phyloP scores from a whole-genome alignment of 345 rosid genomes.

The Syzygium jambos region DNA sequence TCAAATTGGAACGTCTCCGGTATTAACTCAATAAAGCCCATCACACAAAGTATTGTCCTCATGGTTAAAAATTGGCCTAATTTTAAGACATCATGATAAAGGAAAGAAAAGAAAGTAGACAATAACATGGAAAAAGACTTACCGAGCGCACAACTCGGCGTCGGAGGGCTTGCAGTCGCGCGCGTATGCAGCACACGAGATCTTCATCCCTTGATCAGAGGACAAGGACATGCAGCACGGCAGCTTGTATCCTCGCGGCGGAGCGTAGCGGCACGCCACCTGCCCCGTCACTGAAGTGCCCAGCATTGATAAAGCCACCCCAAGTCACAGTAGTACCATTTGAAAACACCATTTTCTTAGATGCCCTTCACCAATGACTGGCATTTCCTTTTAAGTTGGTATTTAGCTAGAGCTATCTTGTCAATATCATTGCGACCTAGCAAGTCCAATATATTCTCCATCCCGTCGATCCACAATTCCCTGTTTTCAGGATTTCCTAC shows the following conservation, averaged over 20 bases:
- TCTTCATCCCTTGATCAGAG: not conserved
- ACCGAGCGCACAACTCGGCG: not conserved
- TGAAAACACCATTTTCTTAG: too few relatives aligned
- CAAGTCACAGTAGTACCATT: too few relatives aligned
- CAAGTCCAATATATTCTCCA: too few relatives aligned
- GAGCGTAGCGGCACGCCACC: not conserved
- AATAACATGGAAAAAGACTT: not conserved
- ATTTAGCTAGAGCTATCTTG: too few relatives aligned
- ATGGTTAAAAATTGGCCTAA: not conserved
- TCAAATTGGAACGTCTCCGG: not conserved
- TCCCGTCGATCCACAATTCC: too few relatives aligned
- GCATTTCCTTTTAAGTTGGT: too few relatives aligned
- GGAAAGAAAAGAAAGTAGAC: not conserved
- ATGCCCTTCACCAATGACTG: too few relatives aligned
- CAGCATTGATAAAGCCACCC: too few relatives aligned
- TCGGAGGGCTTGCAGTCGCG: not conserved
- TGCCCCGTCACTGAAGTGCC: conserved; percentile 4
- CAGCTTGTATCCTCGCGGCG: not conserved
- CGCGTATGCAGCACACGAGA: conserved; percentile 1
- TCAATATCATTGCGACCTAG: too few relatives aligned
- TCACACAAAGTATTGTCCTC: too few relatives aligned
- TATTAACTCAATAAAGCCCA: not conserved
- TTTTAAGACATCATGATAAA: not conserved
- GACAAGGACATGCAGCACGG: not conserved
- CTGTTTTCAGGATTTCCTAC: too few relatives aligned